Evolutionary conservation across 1,284 basidiomycete species (phyloP).

Genomic region (Rhizoctonia solani): DNA sequence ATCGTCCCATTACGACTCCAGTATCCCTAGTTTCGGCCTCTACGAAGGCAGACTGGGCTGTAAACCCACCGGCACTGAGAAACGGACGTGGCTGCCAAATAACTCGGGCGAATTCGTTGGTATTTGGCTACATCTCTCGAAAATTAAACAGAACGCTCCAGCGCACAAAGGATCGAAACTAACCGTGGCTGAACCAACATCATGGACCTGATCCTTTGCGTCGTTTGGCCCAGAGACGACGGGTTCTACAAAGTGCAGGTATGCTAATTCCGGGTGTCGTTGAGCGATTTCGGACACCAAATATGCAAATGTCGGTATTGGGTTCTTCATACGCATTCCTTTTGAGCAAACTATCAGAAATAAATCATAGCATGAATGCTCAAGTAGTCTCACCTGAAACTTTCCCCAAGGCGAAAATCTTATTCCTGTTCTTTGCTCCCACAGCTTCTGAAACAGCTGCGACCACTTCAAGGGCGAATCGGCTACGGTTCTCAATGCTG

Average conservation of each 20-base stretch:
- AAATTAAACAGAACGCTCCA: no score
- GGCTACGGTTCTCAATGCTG: conserved; percentile 49
- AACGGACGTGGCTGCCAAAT: conserved; percentile 22
- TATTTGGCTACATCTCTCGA: not conserved
- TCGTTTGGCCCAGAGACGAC: not conserved
- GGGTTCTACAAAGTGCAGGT: not conserved
- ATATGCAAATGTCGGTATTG: not conserved
- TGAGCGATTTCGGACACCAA: not conserved
- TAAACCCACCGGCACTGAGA: not conserved
- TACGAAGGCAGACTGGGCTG: not conserved
- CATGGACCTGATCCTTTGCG: conserved; percentile 35
- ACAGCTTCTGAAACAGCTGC: not conserved
- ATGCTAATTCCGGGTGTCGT: not conserved
- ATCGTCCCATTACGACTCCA: not conserved
- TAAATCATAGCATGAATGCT: no score
- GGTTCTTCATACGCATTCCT: conserved; percentile 8
- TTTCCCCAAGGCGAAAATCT: conserved; percentile 2
- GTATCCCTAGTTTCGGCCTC: conserved; percentile 1
- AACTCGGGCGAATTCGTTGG: conserved; percentile 4
- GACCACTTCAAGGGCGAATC: conserved; percentile 47
- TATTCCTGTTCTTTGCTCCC: not conserved
- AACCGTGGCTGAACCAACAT: conserved; percentile 40
- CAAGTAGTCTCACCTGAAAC: not conserved
- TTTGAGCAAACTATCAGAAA: not conserved
- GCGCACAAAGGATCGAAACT: conserved; percentile 16